phyloP scores from a whole-genome alignment of 768 basidiomycete genomes.

The Aureoboletus auriporus region DNA sequence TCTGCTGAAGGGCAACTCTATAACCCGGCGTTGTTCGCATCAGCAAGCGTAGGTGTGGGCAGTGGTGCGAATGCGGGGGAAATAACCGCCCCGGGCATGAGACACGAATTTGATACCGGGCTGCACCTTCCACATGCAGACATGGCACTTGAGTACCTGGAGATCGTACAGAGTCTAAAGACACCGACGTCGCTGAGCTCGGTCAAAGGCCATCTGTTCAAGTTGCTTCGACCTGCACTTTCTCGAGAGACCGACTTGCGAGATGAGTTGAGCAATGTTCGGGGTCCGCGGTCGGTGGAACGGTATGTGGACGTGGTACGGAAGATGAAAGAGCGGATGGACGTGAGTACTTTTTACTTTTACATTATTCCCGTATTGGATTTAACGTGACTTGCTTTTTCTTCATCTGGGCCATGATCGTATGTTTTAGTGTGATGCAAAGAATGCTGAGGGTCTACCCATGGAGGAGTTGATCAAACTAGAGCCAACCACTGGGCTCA shows the following conservation, averaged over 20 bases:
- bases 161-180: constrained; percentile 58
- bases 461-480: constrained; percentile 36
- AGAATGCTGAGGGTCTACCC: constrained; percentile 25
- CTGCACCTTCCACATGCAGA: constrained; percentile 55
- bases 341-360: constrained; percentile 35
- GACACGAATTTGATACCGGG: constrained; percentile 31
- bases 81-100: neutral
- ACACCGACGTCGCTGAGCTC: constrained; percentile 71
- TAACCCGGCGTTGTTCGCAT: constrained; percentile 77
- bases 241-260: constrained; percentile 64
- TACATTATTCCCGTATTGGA: neutral
- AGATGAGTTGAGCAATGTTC: constrained; percentile 58
- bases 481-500: constrained; percentile 47
- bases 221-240: constrained; percentile 80
- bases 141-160: constrained; percentile 84
- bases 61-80: constrained; percentile 1
- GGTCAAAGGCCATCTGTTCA: constrained; percentile 92
- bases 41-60: constrained; percentile 22
- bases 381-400: neutral
- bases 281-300: constrained; percentile 20
- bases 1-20: constrained; percentile 93
- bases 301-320: constrained; percentile 49
- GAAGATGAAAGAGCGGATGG: constrained; percentile 59
- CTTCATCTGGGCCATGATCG: neutral
- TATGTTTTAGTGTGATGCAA: constrained; percentile 44